These are phyloP conservation scores for Phaeoacremonium minimum DNA, from an alignment of 2,329 filamentous ascomycete species.

Conservation along the genomic window DNA sequence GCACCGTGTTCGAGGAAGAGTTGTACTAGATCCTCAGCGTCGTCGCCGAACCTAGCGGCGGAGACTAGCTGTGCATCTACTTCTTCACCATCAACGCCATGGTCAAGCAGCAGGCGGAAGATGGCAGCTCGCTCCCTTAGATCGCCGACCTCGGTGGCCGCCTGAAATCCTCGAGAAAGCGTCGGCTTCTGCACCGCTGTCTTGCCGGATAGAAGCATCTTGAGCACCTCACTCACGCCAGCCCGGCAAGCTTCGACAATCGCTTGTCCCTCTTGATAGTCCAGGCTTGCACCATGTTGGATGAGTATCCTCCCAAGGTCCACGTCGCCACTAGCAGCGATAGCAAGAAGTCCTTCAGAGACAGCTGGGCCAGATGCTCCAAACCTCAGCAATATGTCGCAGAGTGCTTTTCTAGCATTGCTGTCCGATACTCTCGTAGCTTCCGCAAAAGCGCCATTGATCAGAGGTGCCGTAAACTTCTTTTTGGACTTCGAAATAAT, in stretches of 20 bases:
- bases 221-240: constrained; percentile 43
- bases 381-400: constrained; percentile 36
- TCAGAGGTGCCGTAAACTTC: constrained; percentile 29
- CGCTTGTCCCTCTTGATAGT: constrained; percentile 47
- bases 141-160: constrained; percentile 47
- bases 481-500: constrained; percentile 30
- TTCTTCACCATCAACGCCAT: constrained; percentile 44
- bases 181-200: constrained; percentile 32
- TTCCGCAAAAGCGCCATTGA: constrained; percentile 37
- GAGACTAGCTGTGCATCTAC: constrained; percentile 50
- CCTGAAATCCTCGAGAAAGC: constrained; percentile 48
- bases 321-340: constrained; percentile 49
- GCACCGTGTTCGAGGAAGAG: constrained; percentile 49
- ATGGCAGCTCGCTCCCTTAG: constrained; percentile 42
- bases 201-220: constrained; percentile 42
- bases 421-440: constrained; percentile 36
- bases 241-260: constrained; percentile 50
- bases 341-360: constrained; percentile 44
- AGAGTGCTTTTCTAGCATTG: constrained; percentile 35
- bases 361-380: constrained; percentile 40
- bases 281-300: constrained; percentile 44
- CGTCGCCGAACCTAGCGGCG: constrained; percentile 45
- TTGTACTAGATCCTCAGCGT: constrained; percentile 40
- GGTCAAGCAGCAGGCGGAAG: constrained; percentile 45
- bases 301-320: constrained; percentile 46